Percentiles rank a stretch among this genome's conserved stretches.
These are phyloP conservation scores for Aquilaria yunnanensis DNA, from an alignment of 345 rosid species.

Conservation along the genomic window DNA sequence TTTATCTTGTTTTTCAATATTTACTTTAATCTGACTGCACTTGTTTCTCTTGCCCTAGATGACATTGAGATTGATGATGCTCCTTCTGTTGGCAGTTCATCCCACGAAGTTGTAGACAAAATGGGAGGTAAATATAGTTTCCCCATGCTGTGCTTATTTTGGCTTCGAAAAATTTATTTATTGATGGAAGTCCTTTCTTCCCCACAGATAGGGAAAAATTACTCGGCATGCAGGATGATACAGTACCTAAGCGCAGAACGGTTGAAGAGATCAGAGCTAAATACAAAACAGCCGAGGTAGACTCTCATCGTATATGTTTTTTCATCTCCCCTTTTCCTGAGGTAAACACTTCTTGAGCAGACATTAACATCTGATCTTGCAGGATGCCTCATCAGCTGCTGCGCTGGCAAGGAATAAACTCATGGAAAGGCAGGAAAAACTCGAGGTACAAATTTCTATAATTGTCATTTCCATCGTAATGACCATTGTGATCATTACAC, in stretches of 20 bases:
- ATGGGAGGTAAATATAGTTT: conserved; percentile 22
- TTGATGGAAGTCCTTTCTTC: conserved; percentile 3
- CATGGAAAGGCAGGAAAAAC: conserved; percentile 33
- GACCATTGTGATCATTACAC: too few species aligned
- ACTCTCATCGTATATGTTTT: background rate
- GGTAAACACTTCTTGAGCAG: conserved; percentile 3
- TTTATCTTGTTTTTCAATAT: background rate
- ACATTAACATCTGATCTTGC: conserved; percentile 10
- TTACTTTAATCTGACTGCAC: conserved; percentile 3
- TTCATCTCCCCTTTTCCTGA: background rate
- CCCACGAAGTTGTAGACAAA: conserved; percentile 21
- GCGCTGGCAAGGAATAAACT: conserved; percentile 43
- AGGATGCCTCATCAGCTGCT: conserved; percentile 48
- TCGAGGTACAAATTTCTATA: conserved; percentile 26
- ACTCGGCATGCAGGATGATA: conserved; percentile 29
- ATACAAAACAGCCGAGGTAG: conserved; percentile 44
- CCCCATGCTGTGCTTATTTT: background rate
- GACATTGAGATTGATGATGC: conserved; percentile 50
- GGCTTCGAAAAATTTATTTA: background rate
- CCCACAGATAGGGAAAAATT: conserved; percentile 35
- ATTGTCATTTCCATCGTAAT: too few species aligned
- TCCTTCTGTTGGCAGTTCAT: conserved; percentile 18
- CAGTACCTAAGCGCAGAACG: conserved; percentile 40
- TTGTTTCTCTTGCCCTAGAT: conserved; percentile 29
- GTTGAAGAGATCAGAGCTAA: conserved; percentile 44